Evolutionary conservation across 139 green algal genomes (phyloP).

Genomic region (Penium margaritaceum): DNA sequence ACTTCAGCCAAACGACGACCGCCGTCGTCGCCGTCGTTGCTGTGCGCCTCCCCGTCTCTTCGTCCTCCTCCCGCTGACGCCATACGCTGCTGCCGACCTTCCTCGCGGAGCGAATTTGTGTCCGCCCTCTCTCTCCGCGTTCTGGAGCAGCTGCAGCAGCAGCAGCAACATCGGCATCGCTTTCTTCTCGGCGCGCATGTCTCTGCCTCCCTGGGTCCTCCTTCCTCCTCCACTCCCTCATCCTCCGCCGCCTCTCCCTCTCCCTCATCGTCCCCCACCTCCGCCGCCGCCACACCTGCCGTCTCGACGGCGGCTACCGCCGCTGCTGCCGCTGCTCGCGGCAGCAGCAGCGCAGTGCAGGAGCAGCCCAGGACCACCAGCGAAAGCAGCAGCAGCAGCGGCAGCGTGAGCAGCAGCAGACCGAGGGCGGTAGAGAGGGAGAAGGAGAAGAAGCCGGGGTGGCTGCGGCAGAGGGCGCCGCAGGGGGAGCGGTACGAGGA

Average conservation of each 20-base stretch:
- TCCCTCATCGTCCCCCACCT: neutral
- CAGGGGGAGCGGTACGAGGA: slow-evolving; percentile 71
- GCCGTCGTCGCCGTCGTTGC: no score
- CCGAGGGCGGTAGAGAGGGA: neutral
- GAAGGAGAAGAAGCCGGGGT: slow-evolving; percentile 72
- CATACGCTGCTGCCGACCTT: no score
- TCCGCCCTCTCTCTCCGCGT: no score
- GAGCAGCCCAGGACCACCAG: neutral
- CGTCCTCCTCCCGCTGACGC: no score
- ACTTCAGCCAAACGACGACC: no score
- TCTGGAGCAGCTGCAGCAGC: neutral
- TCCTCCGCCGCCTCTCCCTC: neutral
- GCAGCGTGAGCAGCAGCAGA: neutral
- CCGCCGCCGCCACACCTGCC: neutral
- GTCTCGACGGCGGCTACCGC: neutral
- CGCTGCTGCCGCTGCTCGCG: neutral
- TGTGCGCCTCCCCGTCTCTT: no score
- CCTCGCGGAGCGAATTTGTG: no score
- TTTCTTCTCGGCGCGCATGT: neutral
- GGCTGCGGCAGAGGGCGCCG: slow-evolving; percentile 84
- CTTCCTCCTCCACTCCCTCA: neutral
- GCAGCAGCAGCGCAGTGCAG: neutral
- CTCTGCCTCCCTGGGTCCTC: neutral
- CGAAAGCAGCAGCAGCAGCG: slow-evolving; percentile 6
- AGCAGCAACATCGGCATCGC: neutral